Evolutionary conservation across 495 filamentous ascomycete genomes (phyloP).

Genomic region (Penicillium coffeae): DNA sequence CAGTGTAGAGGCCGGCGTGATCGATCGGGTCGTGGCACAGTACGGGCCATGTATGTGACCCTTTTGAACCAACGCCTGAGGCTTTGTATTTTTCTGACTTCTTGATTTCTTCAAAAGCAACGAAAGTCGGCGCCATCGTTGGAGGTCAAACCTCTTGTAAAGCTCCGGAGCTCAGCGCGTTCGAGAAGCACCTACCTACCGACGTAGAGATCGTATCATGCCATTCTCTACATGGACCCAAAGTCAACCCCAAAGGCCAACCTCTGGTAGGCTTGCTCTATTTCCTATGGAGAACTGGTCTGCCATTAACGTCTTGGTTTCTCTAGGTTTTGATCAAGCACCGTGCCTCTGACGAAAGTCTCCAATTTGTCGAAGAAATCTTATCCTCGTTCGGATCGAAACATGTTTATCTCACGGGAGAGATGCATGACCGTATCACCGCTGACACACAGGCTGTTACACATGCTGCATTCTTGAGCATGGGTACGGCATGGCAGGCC

Average conservation of each 20-base stretch:
- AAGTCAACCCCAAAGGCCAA: constrained; percentile 79
- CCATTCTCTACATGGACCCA: constrained; percentile 94
- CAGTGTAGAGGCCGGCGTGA: constrained; percentile 89
- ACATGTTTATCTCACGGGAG: constrained; percentile 78
- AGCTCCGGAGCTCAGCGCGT: constrained; percentile 90
- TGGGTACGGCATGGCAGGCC: constrained; percentile 95
- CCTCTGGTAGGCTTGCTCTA: constrained; percentile 58
- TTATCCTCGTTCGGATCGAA: constrained; percentile 78
- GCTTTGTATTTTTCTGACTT: constrained; percentile 26
- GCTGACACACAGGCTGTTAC: constrained; percentile 98
- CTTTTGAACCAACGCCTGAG: constrained; percentile 10
- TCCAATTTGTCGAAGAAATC: constrained; percentile 72
- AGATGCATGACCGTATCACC: constrained; percentile 91
- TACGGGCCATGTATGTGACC: constrained; percentile 83
- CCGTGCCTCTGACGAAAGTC: constrained; percentile 71
- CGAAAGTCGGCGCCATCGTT: constrained; percentile 88
- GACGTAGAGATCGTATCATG: constrained; percentile 95
- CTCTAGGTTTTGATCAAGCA: constrained; percentile 84
- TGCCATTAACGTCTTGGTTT: constrained; percentile 1
- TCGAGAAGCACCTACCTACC: constrained; percentile 78
- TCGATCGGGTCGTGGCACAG: constrained; percentile 75
- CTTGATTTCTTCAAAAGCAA: constrained; percentile 55
- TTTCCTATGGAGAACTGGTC: constrained; percentile 2
- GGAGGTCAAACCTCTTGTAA: constrained; percentile 98
- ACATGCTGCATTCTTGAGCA: constrained; percentile 92